phyloP scores from a whole-genome alignment of 2,329 filamentous ascomycete genomes.

The Trichoderma atrobrunneum region DNA sequence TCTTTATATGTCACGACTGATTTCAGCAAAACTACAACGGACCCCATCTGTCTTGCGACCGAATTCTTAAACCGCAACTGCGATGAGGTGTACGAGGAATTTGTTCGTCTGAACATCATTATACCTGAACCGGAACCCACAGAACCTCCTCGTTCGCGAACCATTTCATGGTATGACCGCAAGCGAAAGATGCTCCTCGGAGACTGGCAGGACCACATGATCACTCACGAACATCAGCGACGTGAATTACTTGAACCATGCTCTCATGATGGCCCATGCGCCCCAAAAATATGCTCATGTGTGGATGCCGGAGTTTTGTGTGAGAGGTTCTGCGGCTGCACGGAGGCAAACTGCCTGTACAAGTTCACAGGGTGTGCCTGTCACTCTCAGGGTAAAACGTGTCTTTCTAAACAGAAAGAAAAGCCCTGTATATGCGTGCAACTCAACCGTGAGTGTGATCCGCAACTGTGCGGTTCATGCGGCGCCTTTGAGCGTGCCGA shows the following conservation, averaged over 20 bases:
- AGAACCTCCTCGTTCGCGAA: conserved; percentile 41
- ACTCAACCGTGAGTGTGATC: conserved; percentile 77
- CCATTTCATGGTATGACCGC: conserved; percentile 55
- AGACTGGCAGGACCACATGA: conserved; percentile 56
- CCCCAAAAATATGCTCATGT: conserved; percentile 59
- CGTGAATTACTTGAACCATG: conserved; percentile 63
- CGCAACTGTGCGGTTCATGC: conserved; percentile 68
- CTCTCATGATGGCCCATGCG: conserved; percentile 66
- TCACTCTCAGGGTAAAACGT: conserved; percentile 57
- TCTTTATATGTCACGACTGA: conserved; percentile 44
- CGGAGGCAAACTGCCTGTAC: conserved; percentile 55
- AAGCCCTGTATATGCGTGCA: conserved; percentile 66
- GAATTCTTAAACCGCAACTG: conserved; percentile 51
- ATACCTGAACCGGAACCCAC: conserved; percentile 27
- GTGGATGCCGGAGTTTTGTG: conserved; percentile 61
- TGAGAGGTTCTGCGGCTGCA: conserved; percentile 69
- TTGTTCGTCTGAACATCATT: conserved; percentile 26
- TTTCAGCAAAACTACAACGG: conserved; percentile 40
- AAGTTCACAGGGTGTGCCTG: conserved; percentile 69
- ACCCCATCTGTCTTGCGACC: conserved; percentile 49
- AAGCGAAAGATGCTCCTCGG: conserved; percentile 52
- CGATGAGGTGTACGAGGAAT: conserved; percentile 46
- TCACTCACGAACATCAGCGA: conserved; percentile 53
- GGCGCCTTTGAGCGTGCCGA: conserved; percentile 68
- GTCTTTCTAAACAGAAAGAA: conserved; percentile 54